phyloP scores from a whole-genome alignment of 2,329 filamentous ascomycete species.

The Curvularia sp. region DNA sequence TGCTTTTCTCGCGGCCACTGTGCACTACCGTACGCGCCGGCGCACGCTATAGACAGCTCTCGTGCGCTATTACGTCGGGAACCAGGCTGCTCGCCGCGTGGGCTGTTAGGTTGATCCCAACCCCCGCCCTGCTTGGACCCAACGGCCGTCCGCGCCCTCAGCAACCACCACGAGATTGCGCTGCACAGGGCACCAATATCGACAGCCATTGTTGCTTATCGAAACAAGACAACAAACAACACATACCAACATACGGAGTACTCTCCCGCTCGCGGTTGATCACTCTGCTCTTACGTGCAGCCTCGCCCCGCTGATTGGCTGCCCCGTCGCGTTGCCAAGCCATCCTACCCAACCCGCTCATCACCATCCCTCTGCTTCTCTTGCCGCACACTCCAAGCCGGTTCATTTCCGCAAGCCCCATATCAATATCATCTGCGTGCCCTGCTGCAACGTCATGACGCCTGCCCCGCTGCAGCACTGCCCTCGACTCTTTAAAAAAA shows the following conservation, averaged over 20 bases:
- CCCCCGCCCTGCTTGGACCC: constrained; percentile 1
- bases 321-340: constrained; percentile 11
- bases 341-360: background rate
- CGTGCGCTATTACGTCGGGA: constrained; percentile 14
- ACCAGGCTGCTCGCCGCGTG: constrained; percentile 7
- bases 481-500: background rate
- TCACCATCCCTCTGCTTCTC: constrained; percentile 5
- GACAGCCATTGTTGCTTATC: background rate
- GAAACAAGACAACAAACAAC: background rate
- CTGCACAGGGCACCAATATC: background rate
- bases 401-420: constrained; percentile 12
- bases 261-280: background rate
- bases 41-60: constrained; percentile 3
- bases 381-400: constrained; percentile 8
- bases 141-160: constrained; percentile 4
- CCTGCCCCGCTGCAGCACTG: constrained; percentile 7
- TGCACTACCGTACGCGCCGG: background rate
- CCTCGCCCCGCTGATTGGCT: constrained; percentile 4
- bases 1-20: constrained; percentile 3
- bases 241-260: background rate
- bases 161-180: background rate
- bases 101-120: constrained; percentile 6
- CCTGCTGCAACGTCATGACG: constrained; percentile 4
- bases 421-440: background rate
- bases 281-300: background rate